phyloP scores from a whole-genome alignment of 352 stramenopile genomes.

The Pythium brassicae region DNA sequence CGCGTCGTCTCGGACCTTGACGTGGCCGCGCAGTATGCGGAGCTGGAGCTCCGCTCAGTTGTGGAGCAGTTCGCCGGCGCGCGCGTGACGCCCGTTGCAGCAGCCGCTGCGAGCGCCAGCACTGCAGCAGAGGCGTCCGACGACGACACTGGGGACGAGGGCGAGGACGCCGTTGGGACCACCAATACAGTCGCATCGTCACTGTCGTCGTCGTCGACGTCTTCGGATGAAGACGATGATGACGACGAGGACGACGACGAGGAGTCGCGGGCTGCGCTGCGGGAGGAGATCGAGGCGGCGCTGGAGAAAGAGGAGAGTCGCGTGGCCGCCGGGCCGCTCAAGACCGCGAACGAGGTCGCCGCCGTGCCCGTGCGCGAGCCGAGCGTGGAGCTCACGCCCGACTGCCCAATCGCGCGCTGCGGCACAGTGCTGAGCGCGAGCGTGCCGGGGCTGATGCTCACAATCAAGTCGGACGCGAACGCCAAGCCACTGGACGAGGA shows the following conservation, averaged over 20 bases:
- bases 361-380: conserved; percentile 54
- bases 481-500: conserved; percentile 70
- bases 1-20: conserved; percentile 36
- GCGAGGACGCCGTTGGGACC: conserved; percentile 5
- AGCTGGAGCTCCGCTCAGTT: conserved; percentile 44
- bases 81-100: conserved; percentile 9
- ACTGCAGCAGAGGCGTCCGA: conserved; percentile 9
- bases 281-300: conserved; percentile 67
- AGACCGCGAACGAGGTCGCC: conserved; percentile 62
- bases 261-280: conserved; percentile 30
- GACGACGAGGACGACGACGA: conserved; percentile 22
- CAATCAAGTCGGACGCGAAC: conserved; percentile 64
- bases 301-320: conserved; percentile 74
- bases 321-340: conserved; percentile 30
- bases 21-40: conserved; percentile 48
- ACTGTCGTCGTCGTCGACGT: conserved; percentile 10
- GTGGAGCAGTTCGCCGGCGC: conserved; percentile 34
- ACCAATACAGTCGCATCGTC: background rate
- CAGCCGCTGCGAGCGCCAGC: background rate
- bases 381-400: conserved; percentile 59
- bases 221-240: conserved; percentile 13
- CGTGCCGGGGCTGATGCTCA: conserved; percentile 60
- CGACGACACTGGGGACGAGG: conserved; percentile 20
- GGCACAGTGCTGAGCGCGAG: conserved; percentile 68
- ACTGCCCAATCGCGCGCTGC: conserved; percentile 67